phyloP scores from a whole-genome alignment of 2,329 filamentous ascomycete species.

The Chaetoscypha palmicola region DNA sequence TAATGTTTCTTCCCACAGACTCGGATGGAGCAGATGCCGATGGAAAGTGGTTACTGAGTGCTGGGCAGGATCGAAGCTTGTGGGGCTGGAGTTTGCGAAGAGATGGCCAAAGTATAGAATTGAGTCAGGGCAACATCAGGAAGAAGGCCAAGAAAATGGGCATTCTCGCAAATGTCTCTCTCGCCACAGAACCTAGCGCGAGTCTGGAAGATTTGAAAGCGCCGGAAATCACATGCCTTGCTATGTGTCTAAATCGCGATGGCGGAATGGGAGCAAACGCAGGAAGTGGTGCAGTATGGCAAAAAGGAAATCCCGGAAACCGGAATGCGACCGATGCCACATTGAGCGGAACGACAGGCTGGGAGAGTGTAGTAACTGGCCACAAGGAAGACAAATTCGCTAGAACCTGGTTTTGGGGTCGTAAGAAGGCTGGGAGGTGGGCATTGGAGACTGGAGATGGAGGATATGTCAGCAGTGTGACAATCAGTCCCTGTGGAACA shows the following conservation, averaged over 20 bases:
- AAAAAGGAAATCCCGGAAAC: slow-evolving; percentile 57
- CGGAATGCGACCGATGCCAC: slow-evolving; percentile 61
- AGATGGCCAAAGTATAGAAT: slow-evolving; percentile 86
- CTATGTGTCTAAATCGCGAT: slow-evolving; percentile 86
- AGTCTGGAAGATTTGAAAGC: slow-evolving; percentile 75
- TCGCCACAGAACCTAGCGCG: slow-evolving; percentile 54
- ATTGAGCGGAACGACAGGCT: slow-evolving; percentile 73
- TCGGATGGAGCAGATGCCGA: slow-evolving; percentile 83
- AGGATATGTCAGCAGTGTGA: slow-evolving; percentile 75
- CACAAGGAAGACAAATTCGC: slow-evolving; percentile 80
- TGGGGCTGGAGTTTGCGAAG: slow-evolving; percentile 96
- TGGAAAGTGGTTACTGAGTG: slow-evolving; percentile 92
- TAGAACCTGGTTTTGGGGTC: slow-evolving; percentile 97
- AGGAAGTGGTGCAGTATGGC: slow-evolving; percentile 75
- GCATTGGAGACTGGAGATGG: slow-evolving; percentile 80
- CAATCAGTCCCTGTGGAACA: slow-evolving; percentile 85
- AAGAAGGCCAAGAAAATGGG: slow-evolving; percentile 85
- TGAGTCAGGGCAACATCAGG: slow-evolving; percentile 84
- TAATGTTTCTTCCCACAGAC: slow-evolving; percentile 79
- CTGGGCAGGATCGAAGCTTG: slow-evolving; percentile 80
- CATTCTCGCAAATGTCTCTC: slow-evolving; percentile 51
- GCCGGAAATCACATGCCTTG: slow-evolving; percentile 84
- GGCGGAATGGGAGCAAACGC: slow-evolving; percentile 84
- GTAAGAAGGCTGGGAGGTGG: slow-evolving; percentile 89
- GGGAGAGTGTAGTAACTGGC: slow-evolving; percentile 94